Conservation (phyloP, 768 basidiomycete species). For the Calocybe gangraenosa region DNA sequence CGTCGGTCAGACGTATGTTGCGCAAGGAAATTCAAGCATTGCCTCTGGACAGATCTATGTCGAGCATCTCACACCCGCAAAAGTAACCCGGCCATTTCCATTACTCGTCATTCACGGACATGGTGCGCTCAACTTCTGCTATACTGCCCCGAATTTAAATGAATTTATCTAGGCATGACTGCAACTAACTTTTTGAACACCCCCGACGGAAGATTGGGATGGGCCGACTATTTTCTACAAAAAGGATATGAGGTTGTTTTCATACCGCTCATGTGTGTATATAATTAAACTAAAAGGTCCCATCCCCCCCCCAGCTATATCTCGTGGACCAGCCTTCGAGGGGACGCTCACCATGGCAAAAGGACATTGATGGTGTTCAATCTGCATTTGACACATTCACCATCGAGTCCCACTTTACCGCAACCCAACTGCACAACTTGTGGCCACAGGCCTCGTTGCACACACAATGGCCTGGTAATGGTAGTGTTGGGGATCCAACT, state of each 20-base stretch:
- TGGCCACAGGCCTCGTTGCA: conserved; percentile 45
- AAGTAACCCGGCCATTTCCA: conserved; percentile 34
- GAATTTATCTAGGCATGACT: conserved; percentile 39
- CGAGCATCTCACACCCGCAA: conserved; percentile 41
- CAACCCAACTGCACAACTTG: conserved; percentile 31
- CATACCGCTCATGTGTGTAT: conserved; percentile 8
- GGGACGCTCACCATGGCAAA: conserved; percentile 42
- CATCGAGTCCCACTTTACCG: conserved; percentile 41
- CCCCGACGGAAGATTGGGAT: conserved; percentile 49
- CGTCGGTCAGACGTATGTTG: conserved; percentile 37
- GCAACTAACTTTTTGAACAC: conserved; percentile 51
- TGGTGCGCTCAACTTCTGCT: conserved; percentile 19
- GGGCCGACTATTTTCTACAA: conserved; percentile 52
- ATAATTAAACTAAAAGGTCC: conserved; percentile 15
- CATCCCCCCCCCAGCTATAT: conserved; percentile 29
- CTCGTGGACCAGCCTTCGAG: conserved; percentile 44
- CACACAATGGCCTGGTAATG: conserved; percentile 52
- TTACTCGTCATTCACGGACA: conserved; percentile 46
- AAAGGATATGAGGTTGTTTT: conserved; percentile 45
- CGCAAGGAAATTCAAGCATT: conserved; percentile 30
- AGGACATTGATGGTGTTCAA: conserved; percentile 32
- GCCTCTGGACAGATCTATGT: conserved; percentile 48
- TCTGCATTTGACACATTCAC: conserved; percentile 22
- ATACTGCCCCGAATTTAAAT: background rate
- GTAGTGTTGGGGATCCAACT: conserved; percentile 37